Evolutionary conservation across 2,329 filamentous ascomycete genomes (phyloP).

Genomic region (Xylariaceae sp.): DNA sequence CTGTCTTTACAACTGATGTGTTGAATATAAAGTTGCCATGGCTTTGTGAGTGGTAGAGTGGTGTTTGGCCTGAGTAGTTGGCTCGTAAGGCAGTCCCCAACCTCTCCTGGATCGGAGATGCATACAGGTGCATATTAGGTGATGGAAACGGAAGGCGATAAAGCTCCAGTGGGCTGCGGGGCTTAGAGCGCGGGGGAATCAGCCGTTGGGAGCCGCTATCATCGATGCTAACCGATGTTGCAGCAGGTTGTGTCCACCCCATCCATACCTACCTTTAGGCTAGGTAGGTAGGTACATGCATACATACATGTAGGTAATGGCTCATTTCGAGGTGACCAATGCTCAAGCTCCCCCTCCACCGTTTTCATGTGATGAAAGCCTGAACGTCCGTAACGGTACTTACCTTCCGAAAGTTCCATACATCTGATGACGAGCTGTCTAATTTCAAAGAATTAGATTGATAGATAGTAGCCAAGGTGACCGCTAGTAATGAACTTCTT

Average conservation of each 20-base stretch:
- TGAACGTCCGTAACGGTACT: too few relatives aligned
- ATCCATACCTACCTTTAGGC: neutral
- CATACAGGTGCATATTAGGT: conserved; percentile 2
- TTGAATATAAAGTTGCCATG: neutral
- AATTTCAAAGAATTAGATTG: neutral
- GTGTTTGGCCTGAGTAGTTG: neutral
- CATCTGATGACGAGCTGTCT: too few relatives aligned
- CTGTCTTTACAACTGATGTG: neutral
- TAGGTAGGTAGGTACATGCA: neutral
- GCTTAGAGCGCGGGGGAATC: conserved; percentile 18
- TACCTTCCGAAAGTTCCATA: too few relatives aligned
- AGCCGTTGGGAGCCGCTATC: conserved; percentile 24
- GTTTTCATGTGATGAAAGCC: conserved; percentile 20
- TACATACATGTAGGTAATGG: neutral
- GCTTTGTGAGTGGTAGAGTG: conserved; percentile 1
- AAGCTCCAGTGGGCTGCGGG: conserved; percentile 25
- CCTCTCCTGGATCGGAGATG: conserved; percentile 25
- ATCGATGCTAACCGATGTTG: neutral
- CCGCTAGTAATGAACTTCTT: too few relatives aligned
- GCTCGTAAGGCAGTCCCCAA: neutral
- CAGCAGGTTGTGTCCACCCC: too few relatives aligned
- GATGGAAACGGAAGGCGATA: conserved; percentile 14
- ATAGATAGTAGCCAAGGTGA: conserved; percentile 18
- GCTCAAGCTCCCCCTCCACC: conserved; percentile 25
- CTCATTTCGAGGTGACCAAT: conserved; percentile 26